These are phyloP conservation scores for Leishmania tropica DNA, from an alignment of 208 protist genomes.

Conservation along the genomic window DNA sequence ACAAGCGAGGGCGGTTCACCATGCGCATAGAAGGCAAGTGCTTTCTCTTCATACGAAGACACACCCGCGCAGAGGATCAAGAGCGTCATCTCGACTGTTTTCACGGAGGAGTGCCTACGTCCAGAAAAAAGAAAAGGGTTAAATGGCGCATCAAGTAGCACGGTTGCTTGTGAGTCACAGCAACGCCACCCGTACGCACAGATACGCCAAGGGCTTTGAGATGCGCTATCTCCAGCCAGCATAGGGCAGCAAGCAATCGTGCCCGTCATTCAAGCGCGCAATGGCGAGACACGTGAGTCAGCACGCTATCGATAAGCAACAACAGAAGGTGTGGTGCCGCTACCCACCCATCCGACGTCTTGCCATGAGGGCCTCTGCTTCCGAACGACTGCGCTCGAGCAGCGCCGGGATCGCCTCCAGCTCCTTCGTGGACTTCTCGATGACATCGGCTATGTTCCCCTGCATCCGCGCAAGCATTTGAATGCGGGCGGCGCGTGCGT, in stretches of 20 bases:
- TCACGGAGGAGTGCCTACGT: neutral
- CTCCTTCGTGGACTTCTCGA: slow-evolving; percentile 30
- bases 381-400: slow-evolving; percentile 22
- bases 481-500: slow-evolving; percentile 33
- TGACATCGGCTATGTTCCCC: slow-evolving; percentile 35
- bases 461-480: slow-evolving; percentile 49
- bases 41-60: neutral
- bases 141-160: neutral
- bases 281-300: neutral
- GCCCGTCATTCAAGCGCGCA: neutral
- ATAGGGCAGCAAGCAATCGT: neutral
- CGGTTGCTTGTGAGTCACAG: neutral
- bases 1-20: neutral
- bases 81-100: neutral
- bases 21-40: neutral
- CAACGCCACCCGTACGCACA: neutral
- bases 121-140: neutral
- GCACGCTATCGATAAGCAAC: neutral
- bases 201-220: neutral
- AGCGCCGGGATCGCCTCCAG: slow-evolving; percentile 12
- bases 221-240: neutral
- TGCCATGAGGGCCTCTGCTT: slow-evolving; percentile 14
- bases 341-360: slow-evolving; percentile 6
- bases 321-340: neutral
- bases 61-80: neutral